Percentiles rank a stretch among this genome's conserved stretches.
phyloP scores from a whole-genome alignment of 768 basidiomycete species.

The Daedaleopsis nitida region DNA sequence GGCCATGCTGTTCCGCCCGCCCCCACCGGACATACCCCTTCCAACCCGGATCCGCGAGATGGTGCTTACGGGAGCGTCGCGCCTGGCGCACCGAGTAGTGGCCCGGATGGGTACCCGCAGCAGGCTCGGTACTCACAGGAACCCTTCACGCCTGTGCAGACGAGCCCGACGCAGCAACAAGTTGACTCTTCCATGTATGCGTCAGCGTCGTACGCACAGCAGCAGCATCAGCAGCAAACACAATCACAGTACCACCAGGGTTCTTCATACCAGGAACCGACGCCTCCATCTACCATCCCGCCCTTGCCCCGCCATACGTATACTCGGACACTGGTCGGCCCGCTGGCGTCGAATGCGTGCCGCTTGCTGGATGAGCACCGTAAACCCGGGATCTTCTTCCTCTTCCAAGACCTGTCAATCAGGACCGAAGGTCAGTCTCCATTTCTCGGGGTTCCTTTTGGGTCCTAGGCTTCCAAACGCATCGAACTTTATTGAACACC shows the following conservation, averaged over 20 bases:
- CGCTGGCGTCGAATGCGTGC: conserved; percentile 84
- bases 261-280: conserved; percentile 29
- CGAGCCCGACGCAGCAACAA: conserved; percentile 34
- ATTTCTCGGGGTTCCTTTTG: conserved; percentile 13
- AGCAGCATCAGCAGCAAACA: conserved; percentile 32
- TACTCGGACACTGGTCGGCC: conserved; percentile 88
- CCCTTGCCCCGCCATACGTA: conserved; percentile 69
- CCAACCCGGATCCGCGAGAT: conserved; percentile 22
- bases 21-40: conserved; percentile 10
- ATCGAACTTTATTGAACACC: conserved; percentile 18
- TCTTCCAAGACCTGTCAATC: conserved; percentile 93
- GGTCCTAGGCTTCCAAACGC: conserved; percentile 22
- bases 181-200: conserved; percentile 34
- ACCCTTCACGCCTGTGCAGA: conserved; percentile 21
- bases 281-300: conserved; percentile 36
- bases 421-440: conserved; percentile 77
- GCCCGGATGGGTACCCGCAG: conserved; percentile 18
- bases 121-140: conserved; percentile 23
- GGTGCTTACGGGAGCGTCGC: conserved; percentile 22
- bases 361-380: conserved; percentile 84
- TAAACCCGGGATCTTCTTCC: conserved; percentile 88
- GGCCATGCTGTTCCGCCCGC: conserved; percentile 15
- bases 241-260: conserved; percentile 28
- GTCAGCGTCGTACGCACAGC: conserved; percentile 36
- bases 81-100: conserved; percentile 4